A percentile compares a stretch with the other conserved stretches of the same genome.
Evolutionary conservation across 495 filamentous ascomycete genomes (phyloP).

Genomic region (Aspergillus nanangensis): DNA sequence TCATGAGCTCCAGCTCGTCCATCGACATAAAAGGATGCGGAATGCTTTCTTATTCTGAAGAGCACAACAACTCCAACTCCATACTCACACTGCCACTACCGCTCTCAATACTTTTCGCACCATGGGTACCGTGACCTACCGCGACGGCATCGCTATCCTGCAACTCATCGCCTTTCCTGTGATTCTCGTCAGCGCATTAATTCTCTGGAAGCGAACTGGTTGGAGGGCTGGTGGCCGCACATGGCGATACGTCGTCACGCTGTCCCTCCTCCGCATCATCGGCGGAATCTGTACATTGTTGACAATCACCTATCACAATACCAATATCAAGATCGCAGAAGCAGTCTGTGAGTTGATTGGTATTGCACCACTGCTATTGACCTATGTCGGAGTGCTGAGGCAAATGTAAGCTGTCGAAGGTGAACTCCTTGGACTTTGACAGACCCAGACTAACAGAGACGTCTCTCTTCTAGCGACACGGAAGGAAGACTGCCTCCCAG

Average conservation of each 20-base stretch:
- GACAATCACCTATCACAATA: slow-evolving; percentile 13
- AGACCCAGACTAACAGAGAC: slow-evolving; percentile 6
- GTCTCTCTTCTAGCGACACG: slow-evolving; percentile 14
- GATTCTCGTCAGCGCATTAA: slow-evolving; percentile 15
- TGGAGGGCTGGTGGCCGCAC: slow-evolving; percentile 23
- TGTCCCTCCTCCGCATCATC: slow-evolving; percentile 25
- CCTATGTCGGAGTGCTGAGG: slow-evolving; percentile 23
- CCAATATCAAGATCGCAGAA: slow-evolving; percentile 14
- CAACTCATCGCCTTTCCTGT: slow-evolving; percentile 26
- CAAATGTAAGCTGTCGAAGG: slow-evolving; percentile 20
- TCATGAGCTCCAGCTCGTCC: no score
- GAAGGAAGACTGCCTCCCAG: slow-evolving; percentile 11
- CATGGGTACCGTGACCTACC: slow-evolving; percentile 20
- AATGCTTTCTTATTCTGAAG: no score
- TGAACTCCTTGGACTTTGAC: neutral
- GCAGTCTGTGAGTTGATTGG: slow-evolving; percentile 27
- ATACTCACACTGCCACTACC: neutral
- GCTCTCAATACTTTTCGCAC: neutral
- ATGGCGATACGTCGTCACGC: slow-evolving; percentile 23
- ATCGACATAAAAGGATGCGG: no score
- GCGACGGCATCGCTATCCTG: slow-evolving; percentile 25
- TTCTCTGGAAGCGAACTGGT: slow-evolving; percentile 26
- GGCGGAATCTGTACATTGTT: slow-evolving; percentile 23
- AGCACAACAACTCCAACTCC: no score
- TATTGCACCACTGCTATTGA: slow-evolving; percentile 24